These are phyloP conservation scores for Stagonosporopsis vannaccii DNA, from an alignment of 2,329 filamentous ascomycete genomes.

Conservation along the genomic window DNA sequence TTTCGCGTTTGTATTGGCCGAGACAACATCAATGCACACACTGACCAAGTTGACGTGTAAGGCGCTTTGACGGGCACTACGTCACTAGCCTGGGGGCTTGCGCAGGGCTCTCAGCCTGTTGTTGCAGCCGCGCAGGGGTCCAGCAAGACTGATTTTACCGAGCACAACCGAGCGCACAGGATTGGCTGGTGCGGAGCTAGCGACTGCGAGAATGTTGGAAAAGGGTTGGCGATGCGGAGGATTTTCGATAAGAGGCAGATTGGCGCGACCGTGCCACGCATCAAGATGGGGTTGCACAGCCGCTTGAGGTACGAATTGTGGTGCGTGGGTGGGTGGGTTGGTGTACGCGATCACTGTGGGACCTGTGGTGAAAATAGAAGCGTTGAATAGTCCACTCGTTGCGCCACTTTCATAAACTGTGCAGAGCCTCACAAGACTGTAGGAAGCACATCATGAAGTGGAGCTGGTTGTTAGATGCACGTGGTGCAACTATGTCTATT, in stretches of 20 bases:
- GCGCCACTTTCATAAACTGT: background rate
- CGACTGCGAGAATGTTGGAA: constrained; percentile 2
- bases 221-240: background rate
- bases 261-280: constrained; percentile 12
- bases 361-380: constrained; percentile 13
- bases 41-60: constrained; percentile 33
- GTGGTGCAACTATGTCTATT: constrained; percentile 29
- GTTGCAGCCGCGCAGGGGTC: constrained; percentile 15
- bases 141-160: constrained; percentile 7
- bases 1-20: constrained; percentile 16
- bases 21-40: constrained; percentile 21
- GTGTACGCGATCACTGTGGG: constrained; percentile 14
- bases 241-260: constrained; percentile 4
- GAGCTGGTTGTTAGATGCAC: constrained; percentile 10
- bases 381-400: constrained; percentile 1
- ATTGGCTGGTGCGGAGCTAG: constrained; percentile 5
- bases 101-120: constrained; percentile 28
- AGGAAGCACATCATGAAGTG: background rate
- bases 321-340: constrained; percentile 16
- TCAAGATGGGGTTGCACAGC: constrained; percentile 19
- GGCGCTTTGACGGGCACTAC: constrained; percentile 18
- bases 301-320: constrained; percentile 15
- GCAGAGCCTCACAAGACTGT: too few species aligned
- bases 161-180: constrained; percentile 1
- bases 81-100: constrained; percentile 20